Percentiles rank a stretch among this genome's conserved stretches.
Evolutionary conservation across 257 asterid genomes (phyloP).

Genomic region (Ballota nigra): DNA sequence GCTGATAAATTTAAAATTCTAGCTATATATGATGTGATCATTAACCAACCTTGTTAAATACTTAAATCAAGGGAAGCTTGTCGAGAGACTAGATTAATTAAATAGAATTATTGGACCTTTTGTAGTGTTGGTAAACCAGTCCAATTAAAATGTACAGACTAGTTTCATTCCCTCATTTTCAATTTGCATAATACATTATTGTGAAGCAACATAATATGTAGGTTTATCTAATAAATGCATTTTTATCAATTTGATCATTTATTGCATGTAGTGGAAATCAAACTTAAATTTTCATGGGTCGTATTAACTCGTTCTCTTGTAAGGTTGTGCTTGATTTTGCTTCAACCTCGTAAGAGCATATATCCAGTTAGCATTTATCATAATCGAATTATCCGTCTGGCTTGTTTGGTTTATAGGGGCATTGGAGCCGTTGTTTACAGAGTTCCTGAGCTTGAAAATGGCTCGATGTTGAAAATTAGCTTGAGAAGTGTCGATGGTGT

Average conservation of each 20-base stretch:
- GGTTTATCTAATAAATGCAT: not conserved
- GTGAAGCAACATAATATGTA: not conserved
- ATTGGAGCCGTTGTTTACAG: constrained; percentile 84
- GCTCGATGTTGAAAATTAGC: constrained; percentile 66
- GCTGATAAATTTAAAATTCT: not conserved
- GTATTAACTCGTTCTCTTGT: not conserved
- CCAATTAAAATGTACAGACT: not conserved
- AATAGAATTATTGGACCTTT: not conserved
- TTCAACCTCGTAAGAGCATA: not conserved
- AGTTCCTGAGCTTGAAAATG: constrained; percentile 74
- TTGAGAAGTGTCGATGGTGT: constrained; percentile 61
- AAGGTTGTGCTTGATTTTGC: not conserved
- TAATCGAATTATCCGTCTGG: not conserved
- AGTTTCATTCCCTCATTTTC: not conserved
- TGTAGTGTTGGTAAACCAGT: not conserved
- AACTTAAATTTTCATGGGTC: not conserved
- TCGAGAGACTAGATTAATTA: not conserved
- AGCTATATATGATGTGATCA: not conserved
- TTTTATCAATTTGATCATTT: not conserved
- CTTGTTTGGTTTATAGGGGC: constrained; percentile 48
- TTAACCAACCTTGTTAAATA: not conserved
- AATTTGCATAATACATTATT: not conserved
- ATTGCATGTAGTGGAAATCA: not conserved
- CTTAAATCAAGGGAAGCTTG: not conserved
- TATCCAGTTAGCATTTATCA: not conserved